Conservation (phyloP, 1,284 basidiomycete species). For the Rhodotorula sp. region DNA sequence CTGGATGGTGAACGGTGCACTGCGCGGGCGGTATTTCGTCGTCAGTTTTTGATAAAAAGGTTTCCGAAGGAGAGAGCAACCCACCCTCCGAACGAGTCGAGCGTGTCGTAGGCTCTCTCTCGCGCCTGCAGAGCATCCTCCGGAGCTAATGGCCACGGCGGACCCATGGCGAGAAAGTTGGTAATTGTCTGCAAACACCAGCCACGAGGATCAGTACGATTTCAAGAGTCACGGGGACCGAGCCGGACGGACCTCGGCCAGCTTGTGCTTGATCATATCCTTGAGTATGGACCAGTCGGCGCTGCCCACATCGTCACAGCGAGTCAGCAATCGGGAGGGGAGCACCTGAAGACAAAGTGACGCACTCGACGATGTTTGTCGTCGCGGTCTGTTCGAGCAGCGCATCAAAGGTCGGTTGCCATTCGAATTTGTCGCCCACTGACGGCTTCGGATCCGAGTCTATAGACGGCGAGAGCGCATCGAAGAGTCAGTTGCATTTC, state of each 20-base stretch:
- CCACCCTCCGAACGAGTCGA: constrained; percentile 29
- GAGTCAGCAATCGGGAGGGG: background rate
- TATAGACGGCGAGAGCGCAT: background rate
- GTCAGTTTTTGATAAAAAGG: background rate
- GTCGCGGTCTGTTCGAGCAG: constrained; percentile 66
- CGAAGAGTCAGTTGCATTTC: no score
- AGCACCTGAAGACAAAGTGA: constrained; percentile 14
- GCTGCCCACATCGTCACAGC: constrained; percentile 53
- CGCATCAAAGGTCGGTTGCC: constrained; percentile 60
- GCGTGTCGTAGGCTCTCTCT: constrained; percentile 42
- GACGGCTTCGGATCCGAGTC: constrained; percentile 15
- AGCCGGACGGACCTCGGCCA: constrained; percentile 58
- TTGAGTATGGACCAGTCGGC: constrained; percentile 71
- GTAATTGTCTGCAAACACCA: constrained; percentile 58
- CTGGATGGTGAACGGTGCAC: constrained; percentile 87
- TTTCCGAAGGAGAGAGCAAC: background rate
- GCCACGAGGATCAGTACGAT: no score
- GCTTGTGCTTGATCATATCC: constrained; percentile 67
- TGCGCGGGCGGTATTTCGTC: background rate
- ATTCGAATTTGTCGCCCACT: constrained; percentile 26
- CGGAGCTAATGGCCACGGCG: constrained; percentile 30
- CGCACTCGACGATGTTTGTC: constrained; percentile 67
- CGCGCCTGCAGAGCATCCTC: constrained; percentile 37
- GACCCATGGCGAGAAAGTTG: constrained; percentile 48
- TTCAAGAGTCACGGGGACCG: no score